Evolutionary conservation across 2,329 filamentous ascomycete genomes (phyloP).

Genomic region (Alternaria rosae): DNA sequence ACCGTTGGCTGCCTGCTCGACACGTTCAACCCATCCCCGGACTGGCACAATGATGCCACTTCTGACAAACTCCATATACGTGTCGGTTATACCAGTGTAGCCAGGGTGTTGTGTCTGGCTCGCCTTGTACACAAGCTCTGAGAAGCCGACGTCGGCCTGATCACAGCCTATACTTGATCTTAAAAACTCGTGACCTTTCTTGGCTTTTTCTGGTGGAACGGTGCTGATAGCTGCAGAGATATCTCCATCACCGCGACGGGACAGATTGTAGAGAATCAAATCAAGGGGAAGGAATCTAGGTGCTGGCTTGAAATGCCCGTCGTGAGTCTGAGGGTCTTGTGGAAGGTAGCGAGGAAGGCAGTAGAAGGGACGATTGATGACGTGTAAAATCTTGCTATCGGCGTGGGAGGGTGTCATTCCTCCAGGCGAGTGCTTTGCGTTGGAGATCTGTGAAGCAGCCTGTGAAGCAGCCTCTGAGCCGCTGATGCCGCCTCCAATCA

Average conservation of each 20-base stretch:
- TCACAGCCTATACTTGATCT: constrained; percentile 54
- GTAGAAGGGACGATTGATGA: constrained; percentile 75
- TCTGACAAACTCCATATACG: constrained; percentile 77
- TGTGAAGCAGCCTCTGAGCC: constrained; percentile 78
- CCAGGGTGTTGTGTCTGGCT: constrained; percentile 61
- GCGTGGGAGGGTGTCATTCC: constrained; percentile 33
- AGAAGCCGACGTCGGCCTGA: constrained; percentile 50
- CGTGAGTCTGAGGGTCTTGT: constrained; percentile 28
- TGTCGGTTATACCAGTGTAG: constrained; percentile 73
- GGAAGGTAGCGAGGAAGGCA: constrained; percentile 66
- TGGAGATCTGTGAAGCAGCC: constrained; percentile 75
- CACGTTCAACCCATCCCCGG: constrained; percentile 44
- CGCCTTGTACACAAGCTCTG: constrained; percentile 51
- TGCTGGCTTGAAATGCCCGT: constrained; percentile 51
- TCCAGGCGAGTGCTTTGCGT: constrained; percentile 62
- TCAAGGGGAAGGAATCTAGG: constrained; percentile 75
- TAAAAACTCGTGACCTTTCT: constrained; percentile 60
- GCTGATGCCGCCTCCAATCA: constrained; percentile 84
- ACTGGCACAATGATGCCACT: constrained; percentile 59
- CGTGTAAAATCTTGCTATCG: constrained; percentile 68
- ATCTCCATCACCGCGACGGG: constrained; percentile 64
- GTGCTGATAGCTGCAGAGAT: constrained; percentile 71
- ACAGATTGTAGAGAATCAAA: constrained; percentile 73
- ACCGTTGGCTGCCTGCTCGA: constrained; percentile 21
- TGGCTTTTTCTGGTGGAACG: constrained; percentile 66